These are phyloP conservation scores for Senna tora DNA, from an alignment of 306 rosid species.

Conservation along the genomic window DNA sequence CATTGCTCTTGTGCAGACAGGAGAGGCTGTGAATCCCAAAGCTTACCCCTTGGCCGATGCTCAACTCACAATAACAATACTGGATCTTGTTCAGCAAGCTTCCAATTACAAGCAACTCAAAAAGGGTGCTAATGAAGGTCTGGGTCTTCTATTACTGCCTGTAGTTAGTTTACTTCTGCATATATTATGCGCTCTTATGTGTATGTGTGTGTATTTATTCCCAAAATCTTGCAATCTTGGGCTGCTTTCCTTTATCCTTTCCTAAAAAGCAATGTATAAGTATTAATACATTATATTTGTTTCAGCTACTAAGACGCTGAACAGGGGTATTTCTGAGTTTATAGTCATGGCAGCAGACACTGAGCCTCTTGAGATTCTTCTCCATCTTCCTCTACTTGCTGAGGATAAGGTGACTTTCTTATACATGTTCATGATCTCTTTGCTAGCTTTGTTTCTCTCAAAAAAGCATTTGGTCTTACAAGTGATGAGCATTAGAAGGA, in stretches of 20 bases:
- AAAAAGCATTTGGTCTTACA: not conserved
- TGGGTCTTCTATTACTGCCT: not conserved
- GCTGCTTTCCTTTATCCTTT: not conserved
- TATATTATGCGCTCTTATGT: not conserved
- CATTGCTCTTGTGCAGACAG: constrained; percentile 53
- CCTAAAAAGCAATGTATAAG: not conserved
- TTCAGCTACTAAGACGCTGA: constrained; percentile 88
- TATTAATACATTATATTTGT: not conserved
- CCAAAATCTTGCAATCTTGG: not conserved
- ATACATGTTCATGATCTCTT: not conserved
- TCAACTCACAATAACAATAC: constrained; percentile 70
- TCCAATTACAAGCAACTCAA: constrained; percentile 91
- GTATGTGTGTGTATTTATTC: too few relatives aligned
- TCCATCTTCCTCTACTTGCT: constrained; percentile 84
- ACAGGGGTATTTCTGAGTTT: constrained; percentile 89
- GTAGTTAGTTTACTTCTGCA: too few relatives aligned
- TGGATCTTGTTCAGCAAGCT: constrained; percentile 93
- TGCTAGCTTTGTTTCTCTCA: not conserved
- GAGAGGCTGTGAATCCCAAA: constrained; percentile 81
- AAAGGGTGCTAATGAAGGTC: constrained; percentile 96
- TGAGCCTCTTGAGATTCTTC: constrained; percentile 92
- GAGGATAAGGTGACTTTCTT: constrained; percentile 73
- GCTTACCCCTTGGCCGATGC: constrained; percentile 91
- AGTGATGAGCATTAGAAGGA: not conserved
- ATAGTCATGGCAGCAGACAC: constrained; percentile 89